Evolutionary conservation across 2,329 filamentous ascomycete genomes (phyloP).

Genomic region (Trichophyton equinum): DNA sequence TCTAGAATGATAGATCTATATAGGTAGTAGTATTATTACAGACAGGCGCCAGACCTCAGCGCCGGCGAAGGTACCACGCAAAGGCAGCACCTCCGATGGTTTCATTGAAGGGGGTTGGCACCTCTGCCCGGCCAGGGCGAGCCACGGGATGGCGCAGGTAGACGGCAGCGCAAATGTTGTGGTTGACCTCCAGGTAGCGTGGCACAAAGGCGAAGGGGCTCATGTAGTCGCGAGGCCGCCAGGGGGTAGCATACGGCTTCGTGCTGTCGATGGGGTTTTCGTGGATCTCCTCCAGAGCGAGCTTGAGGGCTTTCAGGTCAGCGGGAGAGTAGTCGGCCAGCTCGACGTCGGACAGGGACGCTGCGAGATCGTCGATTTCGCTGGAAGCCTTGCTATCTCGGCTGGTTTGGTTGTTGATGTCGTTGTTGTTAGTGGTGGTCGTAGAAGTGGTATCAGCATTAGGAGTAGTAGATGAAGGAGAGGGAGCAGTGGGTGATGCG

Average conservation of each 20-base stretch:
- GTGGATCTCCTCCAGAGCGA: constrained; percentile 50
- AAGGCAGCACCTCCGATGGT: constrained; percentile 69
- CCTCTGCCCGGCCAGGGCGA: constrained; percentile 63
- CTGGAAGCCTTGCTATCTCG: background rate
- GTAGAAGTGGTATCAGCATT: constrained; percentile 12
- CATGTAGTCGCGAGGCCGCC: constrained; percentile 79
- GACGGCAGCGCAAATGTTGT: constrained; percentile 88
- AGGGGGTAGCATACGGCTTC: constrained; percentile 86
- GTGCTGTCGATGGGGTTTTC: constrained; percentile 63
- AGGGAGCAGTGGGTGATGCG: too few relatives aligned
- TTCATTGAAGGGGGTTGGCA: constrained; percentile 67
- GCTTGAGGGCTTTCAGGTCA: constrained; percentile 35
- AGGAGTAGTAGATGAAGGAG: background rate
- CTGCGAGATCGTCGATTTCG: constrained; percentile 16
- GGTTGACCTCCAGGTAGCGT: constrained; percentile 91
- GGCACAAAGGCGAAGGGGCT: constrained; percentile 88
- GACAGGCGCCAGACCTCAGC: constrained; percentile 37
- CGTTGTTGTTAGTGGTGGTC: too few relatives aligned
- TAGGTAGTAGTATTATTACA: background rate
- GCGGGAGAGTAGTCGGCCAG: constrained; percentile 37
- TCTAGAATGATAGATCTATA: background rate
- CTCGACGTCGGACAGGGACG: constrained; percentile 26
- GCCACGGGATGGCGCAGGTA: constrained; percentile 92
- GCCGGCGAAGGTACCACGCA: constrained; percentile 82
- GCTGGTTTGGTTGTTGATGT: too few relatives aligned